These are phyloP conservation scores for Dicorynia guianensis DNA, from an alignment of 306 rosid genomes.

Conservation along the genomic window DNA sequence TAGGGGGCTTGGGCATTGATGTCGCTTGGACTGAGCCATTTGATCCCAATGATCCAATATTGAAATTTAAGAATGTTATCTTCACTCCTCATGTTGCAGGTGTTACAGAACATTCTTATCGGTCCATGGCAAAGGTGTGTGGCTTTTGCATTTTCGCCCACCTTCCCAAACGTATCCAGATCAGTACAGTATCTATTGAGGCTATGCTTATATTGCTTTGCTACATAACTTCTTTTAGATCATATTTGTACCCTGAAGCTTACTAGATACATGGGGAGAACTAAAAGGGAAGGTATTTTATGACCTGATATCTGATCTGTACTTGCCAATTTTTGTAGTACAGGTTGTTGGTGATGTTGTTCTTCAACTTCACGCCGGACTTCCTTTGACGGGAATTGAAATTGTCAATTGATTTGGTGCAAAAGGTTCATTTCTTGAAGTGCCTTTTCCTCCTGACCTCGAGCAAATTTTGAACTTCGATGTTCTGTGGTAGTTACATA, in stretches of 20 bases:
- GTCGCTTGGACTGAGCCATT: conserved; percentile 95
- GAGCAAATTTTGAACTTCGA: neutral
- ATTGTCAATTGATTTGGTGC: conserved; percentile 61
- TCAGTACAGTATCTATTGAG: neutral
- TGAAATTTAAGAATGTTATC: conserved; percentile 72
- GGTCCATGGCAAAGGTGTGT: conserved; percentile 89
- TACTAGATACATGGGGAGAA: neutral
- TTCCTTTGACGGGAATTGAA: conserved; percentile 78
- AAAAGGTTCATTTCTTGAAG: neutral
- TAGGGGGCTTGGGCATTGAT: conserved; percentile 90
- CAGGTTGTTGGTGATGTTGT: conserved; percentile 84
- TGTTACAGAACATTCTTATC: conserved; percentile 77
- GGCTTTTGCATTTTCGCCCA: conserved; percentile 6
- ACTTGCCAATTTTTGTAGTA: conserved; percentile 12
- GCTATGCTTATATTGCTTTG: neutral
- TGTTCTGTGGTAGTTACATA: neutral
- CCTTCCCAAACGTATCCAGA: neutral
- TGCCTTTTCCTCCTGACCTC: neutral
- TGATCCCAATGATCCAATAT: conserved; percentile 74
- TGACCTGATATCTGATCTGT: conserved; percentile 35
- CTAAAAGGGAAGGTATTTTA: neutral
- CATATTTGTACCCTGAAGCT: neutral
- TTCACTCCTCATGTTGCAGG: conserved; percentile 94
- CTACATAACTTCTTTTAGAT: neutral
- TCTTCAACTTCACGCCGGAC: conserved; percentile 75